Evolutionary conservation across 352 stramenopile species (phyloP), one percentile per base, ranked within the genome.

Genomic region (Globisporangium orthogonon): DNA sequence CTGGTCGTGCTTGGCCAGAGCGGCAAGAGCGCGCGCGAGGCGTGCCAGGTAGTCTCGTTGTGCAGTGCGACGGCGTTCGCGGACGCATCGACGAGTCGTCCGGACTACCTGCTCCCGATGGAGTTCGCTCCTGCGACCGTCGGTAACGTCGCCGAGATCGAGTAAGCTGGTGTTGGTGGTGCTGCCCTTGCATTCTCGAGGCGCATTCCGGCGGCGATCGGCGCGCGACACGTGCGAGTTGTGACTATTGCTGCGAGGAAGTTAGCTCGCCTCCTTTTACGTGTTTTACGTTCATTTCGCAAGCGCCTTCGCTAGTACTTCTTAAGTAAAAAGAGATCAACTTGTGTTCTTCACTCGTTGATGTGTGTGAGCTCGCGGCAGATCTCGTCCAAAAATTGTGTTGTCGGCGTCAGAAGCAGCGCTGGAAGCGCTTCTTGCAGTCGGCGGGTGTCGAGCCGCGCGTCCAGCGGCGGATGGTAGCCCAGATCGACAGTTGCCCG

Each of bases 1-100:
- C 58, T 94, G 7, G 65, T 75, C n/a, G 50, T 71, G 44, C 66
- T 90, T 17, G 63, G 90, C 35, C 57, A 76, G 30, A 43, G 77
- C 11, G 84, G 78, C 39, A 82, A 87, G 71, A 86, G 73, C 37
- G 74, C 83, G 1, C 75, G 70, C 28, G 62, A 81, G 58, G 79
- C 79, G 1, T 94, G 83, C 39, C 62, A 82, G 50, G 55, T 72
- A 7, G 64, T 91, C 48, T 58, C 66, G 11, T 54, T 94, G 48
- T 94, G 83, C 59, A 69, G 76, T 43, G 54, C 65, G 23, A 23
- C 23, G 6, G 66, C 72, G 13, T 76, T 77, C 47, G 62, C 75
- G 30, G 66, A 66, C 31, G 58, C 45, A 40, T 50, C 7, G 54
- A 78, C 18, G 47, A 58, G 37, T 49, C 60, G 31, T 63, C 71